Evolutionary conservation across 305 asterid genomes (phyloP), one percentile per base, ranked within the genome.

Genomic region (Stenogyne calaminthoides): DNA sequence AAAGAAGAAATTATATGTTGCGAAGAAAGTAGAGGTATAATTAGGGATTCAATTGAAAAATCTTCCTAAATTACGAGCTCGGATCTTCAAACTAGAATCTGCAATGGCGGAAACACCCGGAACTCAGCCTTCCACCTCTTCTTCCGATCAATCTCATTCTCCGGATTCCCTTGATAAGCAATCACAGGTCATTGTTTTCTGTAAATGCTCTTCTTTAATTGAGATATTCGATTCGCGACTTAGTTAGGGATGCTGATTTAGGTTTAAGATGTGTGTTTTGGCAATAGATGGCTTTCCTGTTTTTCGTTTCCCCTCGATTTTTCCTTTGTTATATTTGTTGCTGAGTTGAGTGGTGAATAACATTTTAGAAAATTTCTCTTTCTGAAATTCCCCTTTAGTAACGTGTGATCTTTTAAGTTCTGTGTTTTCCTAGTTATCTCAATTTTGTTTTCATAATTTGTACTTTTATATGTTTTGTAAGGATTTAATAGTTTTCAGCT

Each of bases 61-160:
- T 55, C 34, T 2, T 8, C 49, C 67, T 40, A 55, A 29, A 60
- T 72, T 52, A 36, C 12, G 12, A 46, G 47, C 52, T 46, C 39
- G 74, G 67, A 77, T 79, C 80, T 56, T 66, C 73, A 12, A 6
- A 36, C 60, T 75, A 7, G 75, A 14, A 7, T 69, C 76, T 72
- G 56, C 86, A 72, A 90, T 90, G 95, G 91, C 88, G 73, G 91
- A 84, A 39, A 77, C 67, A n/a, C 75, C 76, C 18, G 83, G 61
- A 74, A 57, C 74, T 60, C 85, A 67, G 55, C 58, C 82, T 63
- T 84, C 88, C 59, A 77, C 77, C 19, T 84, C 91, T 15, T 76
- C 86, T 15, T 80, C 87, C 70, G 81, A 76, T 62, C 86, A 83
- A 60, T 58, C 81, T 37, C 66, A 81, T 64, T 64, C 85, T 22